phyloP scores from a whole-genome alignment of 2,329 filamentous ascomycete genomes.

The Penicillium sp. region DNA sequence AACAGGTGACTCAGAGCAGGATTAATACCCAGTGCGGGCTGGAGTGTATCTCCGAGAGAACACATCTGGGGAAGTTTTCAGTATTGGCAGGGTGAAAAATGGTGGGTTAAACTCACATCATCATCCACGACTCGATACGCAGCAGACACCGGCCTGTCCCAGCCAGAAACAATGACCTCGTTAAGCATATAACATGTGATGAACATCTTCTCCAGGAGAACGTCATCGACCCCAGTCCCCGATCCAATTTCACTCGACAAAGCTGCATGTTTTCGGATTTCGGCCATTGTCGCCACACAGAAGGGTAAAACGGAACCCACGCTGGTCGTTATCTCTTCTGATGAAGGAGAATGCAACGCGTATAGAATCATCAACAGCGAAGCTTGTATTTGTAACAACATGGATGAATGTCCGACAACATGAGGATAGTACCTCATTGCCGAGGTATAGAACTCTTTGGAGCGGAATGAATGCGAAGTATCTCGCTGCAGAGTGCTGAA shows the following conservation, averaged over 20 bases:
- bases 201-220: constrained; percentile 27
- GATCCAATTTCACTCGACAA: constrained; percentile 10
- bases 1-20: constrained; percentile 28
- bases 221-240: constrained; percentile 11
- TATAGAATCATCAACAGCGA: constrained; percentile 31
- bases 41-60: constrained; percentile 24
- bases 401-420: constrained; percentile 26
- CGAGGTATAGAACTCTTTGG: constrained; percentile 25
- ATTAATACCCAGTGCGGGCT: constrained; percentile 19
- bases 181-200: constrained; percentile 33
- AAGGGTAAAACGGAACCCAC: constrained; percentile 31
- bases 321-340: constrained; percentile 26
- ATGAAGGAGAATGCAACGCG: constrained; percentile 28
- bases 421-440: constrained; percentile 30
- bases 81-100: background rate
- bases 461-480: constrained; percentile 20
- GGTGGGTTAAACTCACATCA: constrained; percentile 19
- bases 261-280: constrained; percentile 23
- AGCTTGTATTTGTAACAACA: constrained; percentile 30
- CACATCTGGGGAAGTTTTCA: constrained; percentile 19
- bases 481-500: constrained; percentile 25
- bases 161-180: constrained; percentile 29
- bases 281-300: constrained; percentile 28
- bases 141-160: constrained; percentile 29
- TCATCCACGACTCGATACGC: constrained; percentile 28